Evolutionary conservation across 371 early-diverging fungal species (phyloP), one percentile per base, ranked within the genome.

Genomic region (Mortierella polycephala): DNA sequence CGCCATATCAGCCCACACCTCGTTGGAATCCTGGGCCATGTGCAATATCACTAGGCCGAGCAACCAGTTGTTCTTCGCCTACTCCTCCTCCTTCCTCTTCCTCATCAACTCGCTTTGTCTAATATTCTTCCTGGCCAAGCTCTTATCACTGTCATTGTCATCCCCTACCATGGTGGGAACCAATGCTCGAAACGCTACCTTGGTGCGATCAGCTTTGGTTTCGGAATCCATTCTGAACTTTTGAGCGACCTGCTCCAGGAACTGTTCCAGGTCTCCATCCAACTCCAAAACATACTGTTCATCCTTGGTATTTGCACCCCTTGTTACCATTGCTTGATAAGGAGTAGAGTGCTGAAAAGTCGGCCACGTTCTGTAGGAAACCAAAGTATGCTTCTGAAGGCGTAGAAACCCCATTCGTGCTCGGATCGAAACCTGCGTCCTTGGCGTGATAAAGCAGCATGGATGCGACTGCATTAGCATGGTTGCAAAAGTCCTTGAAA

Each of bases 391-490:
- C 18, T 8, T 60, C 67, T 8, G 67, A 60, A 5, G 0, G 52
- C 13, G 59, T 59, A 18, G 53, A 45, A 18, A 54, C 39, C 7
- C 45, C 44, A 21, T 23, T 14, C 10, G 44, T n/a, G n/a, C n/a
- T 45, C 1, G 67, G 60, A 11, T 54, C 44, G 21, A 60, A 67
- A 10, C 30, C 42, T 0, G 67, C 20, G 1, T 54, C 54, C 11
- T 45, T 54, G 54, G 67, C 67, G 2, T 47, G 37, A 21, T 41
- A 46, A 21, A 60, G 58, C 40, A 67, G 53, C 7, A 67, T 60
- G 23, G 67, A 67, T 6, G 67, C 67, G 0, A 67, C 67, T 20
- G 55, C 67, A 40, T 67, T 60, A 13, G 67, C 67, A 39, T 67
- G 67, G 56, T 67, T 67, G 49, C 45, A 54, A 40, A 11, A 37